Base-by-base conservation (phyloP, 139 green algal genomes). In the Picochlorum sp. region DNA sequence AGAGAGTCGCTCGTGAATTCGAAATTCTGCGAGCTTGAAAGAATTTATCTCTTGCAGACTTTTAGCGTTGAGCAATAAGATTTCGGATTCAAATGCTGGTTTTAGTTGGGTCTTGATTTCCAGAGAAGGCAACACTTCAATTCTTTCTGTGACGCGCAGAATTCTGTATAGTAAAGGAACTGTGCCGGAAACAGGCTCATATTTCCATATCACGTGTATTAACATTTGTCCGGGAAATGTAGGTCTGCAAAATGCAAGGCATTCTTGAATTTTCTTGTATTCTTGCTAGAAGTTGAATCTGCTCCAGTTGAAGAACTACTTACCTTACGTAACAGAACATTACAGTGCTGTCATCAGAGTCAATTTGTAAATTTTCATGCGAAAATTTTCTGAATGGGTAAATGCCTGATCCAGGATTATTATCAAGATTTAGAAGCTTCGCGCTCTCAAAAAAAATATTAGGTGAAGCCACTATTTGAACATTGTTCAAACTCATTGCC, bases 401-500 rank as follows among this genome's bases (percentile, higher is more conserved):
- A 14, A 7, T 47, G 39, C 7, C 20, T 26, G 39, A 26, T 47
- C 7, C 22, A 47, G 5, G 18, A 5, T 26, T 47, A 47, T 24
- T 47, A n/a, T 47, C 39, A 12, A 14, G 8, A 47, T 20, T 47
- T n/a, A 26, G 39, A 47, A n/a, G 18, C 39, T 4, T 47, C 39
- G 39, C 10, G 20, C 22, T 6, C 18, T 16, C 20, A 47, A 47
- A n/a, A n/a, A 24, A 12, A 5, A 7, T 47, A 14, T n/a, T 47
- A 8, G 39, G 7, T 20, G 39, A 47, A 47, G 39, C 39, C 9
- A 47, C 22, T 47, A n/a, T n/a, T 47, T 16, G 7, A 14, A 47
- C 22, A n/a, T 47, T 40, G n/a, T 68, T 62, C 47, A 81, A 26
- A 9, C 67, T 33, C 31, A 64, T 57, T 29, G 54, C 47, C 1